A percentile compares a stretch with the other conserved stretches of the same genome.
Evolutionary conservation across 352 stramenopile species (phyloP).

Genomic region (Phytopythium aichiense): DNA sequence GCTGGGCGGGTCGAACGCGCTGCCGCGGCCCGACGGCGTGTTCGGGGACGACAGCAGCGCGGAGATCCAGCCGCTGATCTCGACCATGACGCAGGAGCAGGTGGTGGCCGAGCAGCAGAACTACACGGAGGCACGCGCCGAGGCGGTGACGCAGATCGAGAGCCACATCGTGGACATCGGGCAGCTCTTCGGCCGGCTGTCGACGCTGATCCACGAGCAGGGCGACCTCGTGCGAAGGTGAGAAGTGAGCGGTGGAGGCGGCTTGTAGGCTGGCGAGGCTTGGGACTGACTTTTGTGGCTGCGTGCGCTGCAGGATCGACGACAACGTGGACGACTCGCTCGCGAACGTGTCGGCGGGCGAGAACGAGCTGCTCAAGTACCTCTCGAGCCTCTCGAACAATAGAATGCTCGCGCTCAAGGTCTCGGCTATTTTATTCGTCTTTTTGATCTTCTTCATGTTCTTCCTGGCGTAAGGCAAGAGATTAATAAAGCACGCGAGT

Average conservation of each 20-base stretch:
- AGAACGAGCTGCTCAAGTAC: slow-evolving; percentile 85
- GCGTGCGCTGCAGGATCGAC: slow-evolving; percentile 54
- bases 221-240: slow-evolving; percentile 79
- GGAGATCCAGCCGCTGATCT: slow-evolving; percentile 71
- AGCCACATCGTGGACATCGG: slow-evolving; percentile 86
- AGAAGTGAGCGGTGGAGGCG: slow-evolving; percentile 3
- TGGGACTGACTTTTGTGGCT: slow-evolving; percentile 14
- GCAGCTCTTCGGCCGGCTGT: slow-evolving; percentile 76
- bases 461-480: slow-evolving; percentile 65
- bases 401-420: slow-evolving; percentile 81
- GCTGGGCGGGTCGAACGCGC: slow-evolving; percentile 38
- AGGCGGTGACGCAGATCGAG: slow-evolving; percentile 82
- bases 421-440: slow-evolving; percentile 83
- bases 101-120: slow-evolving; percentile 75
- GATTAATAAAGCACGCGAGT: slow-evolving; percentile 14
- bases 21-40: slow-evolving; percentile 53
- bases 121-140: slow-evolving; percentile 66
- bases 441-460: slow-evolving; percentile 90
- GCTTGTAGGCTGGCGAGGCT: background rate
- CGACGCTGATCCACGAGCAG: slow-evolving; percentile 78
- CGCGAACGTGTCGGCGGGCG: slow-evolving; percentile 64
- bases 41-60: slow-evolving; percentile 19
- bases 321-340: slow-evolving; percentile 82
- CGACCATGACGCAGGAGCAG: slow-evolving; percentile 68
- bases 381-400: slow-evolving; percentile 85